Percentiles rank a stretch among this genome's conserved stretches.
Evolutionary conservation across 352 stramenopile genomes (phyloP).

Genomic region (Blastocystis sp.): DNA sequence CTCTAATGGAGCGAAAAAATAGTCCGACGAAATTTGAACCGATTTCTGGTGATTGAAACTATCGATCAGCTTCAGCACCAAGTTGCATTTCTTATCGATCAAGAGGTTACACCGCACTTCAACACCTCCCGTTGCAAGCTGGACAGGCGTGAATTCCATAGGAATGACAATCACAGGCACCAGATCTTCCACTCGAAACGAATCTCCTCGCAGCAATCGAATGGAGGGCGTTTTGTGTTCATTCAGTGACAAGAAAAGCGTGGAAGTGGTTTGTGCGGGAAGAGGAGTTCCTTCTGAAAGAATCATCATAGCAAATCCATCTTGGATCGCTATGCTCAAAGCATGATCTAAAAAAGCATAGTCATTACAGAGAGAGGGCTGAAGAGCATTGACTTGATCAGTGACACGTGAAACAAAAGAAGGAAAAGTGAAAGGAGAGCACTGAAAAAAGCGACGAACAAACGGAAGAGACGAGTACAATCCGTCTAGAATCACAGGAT

Average conservation of each 20-base stretch:
- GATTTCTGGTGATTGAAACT: background rate
- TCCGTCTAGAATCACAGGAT: background rate
- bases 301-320: background rate
- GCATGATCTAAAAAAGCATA: conserved; percentile 23
- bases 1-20: background rate
- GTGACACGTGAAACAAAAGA: background rate
- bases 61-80: background rate
- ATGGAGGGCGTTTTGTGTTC: background rate
- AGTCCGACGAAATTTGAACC: background rate
- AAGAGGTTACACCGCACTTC: background rate
- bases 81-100: background rate
- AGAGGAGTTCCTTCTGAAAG: background rate
- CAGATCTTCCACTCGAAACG: background rate
- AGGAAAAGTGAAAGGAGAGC: background rate
- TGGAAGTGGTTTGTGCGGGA: background rate
- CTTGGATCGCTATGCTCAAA: conserved; percentile 1
- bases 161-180: background rate
- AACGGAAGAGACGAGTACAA: background rate
- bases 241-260: background rate
- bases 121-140: background rate
- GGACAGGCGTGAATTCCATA: background rate
- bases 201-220: background rate
- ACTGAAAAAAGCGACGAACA: background rate
- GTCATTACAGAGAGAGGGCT: conserved; percentile 7
- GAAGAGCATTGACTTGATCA: background rate